Conservation (phyloP, 352 stramenopile genomes). For the Globisporangium nodosum region DNA sequence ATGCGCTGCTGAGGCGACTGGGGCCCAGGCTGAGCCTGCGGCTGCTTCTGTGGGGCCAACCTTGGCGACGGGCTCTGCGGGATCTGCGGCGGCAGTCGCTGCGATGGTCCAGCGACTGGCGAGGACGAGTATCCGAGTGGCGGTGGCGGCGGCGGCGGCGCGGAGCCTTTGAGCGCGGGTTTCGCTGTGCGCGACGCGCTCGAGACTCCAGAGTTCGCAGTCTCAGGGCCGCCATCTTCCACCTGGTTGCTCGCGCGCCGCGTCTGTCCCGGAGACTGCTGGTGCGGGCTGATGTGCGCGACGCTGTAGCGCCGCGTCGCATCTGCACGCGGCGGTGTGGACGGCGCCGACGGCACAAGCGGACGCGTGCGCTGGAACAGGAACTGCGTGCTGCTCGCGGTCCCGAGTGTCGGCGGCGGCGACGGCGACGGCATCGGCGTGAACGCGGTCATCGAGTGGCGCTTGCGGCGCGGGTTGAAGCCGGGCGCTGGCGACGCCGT, state of each 20-base stretch:
- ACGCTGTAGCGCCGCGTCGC: slow-evolving; percentile 10
- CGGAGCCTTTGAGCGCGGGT: background rate
- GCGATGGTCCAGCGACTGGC: slow-evolving; percentile 13
- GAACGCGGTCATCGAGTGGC: slow-evolving; percentile 41
- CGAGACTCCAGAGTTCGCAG: background rate
- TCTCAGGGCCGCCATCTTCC: slow-evolving; percentile 1
- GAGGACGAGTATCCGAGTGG: slow-evolving; percentile 31
- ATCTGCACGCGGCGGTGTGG: slow-evolving; percentile 17
- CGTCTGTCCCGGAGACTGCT: slow-evolving; percentile 3
- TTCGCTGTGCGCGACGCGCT: background rate
- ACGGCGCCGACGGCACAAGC: slow-evolving; percentile 19
- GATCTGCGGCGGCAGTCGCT: slow-evolving; percentile 8
- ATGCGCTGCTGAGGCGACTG: background rate
- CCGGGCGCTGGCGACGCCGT: slow-evolving; percentile 47
- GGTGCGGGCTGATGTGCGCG: slow-evolving; percentile 16
- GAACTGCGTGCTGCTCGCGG: slow-evolving; percentile 5
- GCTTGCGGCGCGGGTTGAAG: slow-evolving; percentile 36
- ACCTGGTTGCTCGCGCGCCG: slow-evolving; percentile 7
- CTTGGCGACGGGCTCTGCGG: slow-evolving; percentile 8
- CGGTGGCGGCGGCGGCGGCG: slow-evolving; percentile 9
- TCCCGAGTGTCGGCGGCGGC: slow-evolving; percentile 11
- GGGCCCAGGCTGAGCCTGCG: background rate
- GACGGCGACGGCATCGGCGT: slow-evolving; percentile 7
- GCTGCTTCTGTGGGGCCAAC: slow-evolving; percentile 3
- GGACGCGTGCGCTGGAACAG: slow-evolving; percentile 21